Evolutionary conservation across 2,329 filamentous ascomycete species (phyloP).

Genomic region (Alternaria panax): DNA sequence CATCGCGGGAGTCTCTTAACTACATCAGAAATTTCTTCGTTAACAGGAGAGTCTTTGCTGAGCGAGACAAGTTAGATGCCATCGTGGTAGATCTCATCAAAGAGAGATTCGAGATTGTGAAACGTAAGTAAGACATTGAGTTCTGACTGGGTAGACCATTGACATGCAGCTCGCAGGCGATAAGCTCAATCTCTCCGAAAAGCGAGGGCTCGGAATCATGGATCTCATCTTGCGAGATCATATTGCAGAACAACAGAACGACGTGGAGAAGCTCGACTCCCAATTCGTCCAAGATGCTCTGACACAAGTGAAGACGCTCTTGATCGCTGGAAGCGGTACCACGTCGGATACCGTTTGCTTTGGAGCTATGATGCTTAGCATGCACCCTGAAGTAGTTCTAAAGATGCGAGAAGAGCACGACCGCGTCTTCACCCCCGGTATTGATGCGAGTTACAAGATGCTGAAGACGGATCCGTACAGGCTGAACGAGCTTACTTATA

Average conservation of each 20-base stretch:
- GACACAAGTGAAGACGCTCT: conserved; percentile 50
- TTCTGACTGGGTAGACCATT: neutral
- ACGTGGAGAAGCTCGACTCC: conserved; percentile 34
- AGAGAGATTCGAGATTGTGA: conserved; percentile 44
- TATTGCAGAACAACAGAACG: conserved; percentile 24
- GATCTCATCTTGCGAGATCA: conserved; percentile 44
- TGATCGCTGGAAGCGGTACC: conserved; percentile 56
- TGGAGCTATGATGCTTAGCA: conserved; percentile 40
- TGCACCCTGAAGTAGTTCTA: conserved; percentile 34
- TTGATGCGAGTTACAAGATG: conserved; percentile 46
- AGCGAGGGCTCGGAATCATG: conserved; percentile 48
- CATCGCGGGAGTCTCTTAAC: conserved; percentile 30
- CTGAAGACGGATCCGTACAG: conserved; percentile 55
- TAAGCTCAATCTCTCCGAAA: conserved; percentile 46
- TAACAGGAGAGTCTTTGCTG: conserved; percentile 13
- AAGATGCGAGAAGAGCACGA: conserved; percentile 59
- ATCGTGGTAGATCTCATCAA: conserved; percentile 47
- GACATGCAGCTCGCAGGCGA: conserved; percentile 18
- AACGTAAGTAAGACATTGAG: conserved; percentile 18
- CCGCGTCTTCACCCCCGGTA: conserved; percentile 57
- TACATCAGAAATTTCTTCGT: conserved; percentile 25
- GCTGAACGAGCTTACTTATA: conserved; percentile 62
- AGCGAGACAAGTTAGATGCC: conserved; percentile 37
- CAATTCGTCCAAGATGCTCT: conserved; percentile 48
- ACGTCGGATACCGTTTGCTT: conserved; percentile 47